Evolutionary conservation across 176 grass and related monocot species (phyloP), one percentile per base, ranked within the genome.

Genomic region (Oryza rufipogon): DNA sequence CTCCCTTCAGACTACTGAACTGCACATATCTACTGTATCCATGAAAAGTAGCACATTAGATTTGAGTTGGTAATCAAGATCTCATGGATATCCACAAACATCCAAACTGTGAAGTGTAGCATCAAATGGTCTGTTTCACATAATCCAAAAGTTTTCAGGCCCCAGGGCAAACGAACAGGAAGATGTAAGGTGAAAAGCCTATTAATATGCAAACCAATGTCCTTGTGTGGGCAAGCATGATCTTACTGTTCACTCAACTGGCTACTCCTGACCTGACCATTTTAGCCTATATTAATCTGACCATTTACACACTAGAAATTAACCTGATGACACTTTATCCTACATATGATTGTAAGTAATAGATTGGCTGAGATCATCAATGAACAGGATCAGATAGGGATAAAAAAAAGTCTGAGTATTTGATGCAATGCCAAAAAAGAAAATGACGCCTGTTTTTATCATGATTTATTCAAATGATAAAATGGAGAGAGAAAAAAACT

Each of bases 101-200:
- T 68, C 33, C 77, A 86, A 66, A 68, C 44, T 16, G 17, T 54
- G 19, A 48, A 38, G 63, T 20, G 36, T 70, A 81, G 48, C 64
- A 70, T 34, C 13, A 63, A 81, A 36, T 46, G 38, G 38, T 32
- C 26, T 46, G 36, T 5, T 69, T 76, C 48, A 36, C 71, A 76
- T 76, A 15, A 38, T 16, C 78, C 78, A 87, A 81, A 75, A 74
- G 45, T 23, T 56, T 56, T 58, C 61, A 81, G 77, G 85, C 11
- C 48, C 71, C 64, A 75, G 30, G 56, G 9, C 52, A 74, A 9
- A 54, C 4, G 10, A 54, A 25, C 16, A 68, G 33, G 36, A 69
- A 46, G 23, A 13, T 9, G 13, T 60, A 80, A 44, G 47, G 85
- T 86, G 20, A 73, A 80, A 80, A 65, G 4, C 14, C 25, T 39